Base-by-base conservation (phyloP, 2,329 filamentous ascomycete genomes). In the Fusarium irregulare region DNA sequence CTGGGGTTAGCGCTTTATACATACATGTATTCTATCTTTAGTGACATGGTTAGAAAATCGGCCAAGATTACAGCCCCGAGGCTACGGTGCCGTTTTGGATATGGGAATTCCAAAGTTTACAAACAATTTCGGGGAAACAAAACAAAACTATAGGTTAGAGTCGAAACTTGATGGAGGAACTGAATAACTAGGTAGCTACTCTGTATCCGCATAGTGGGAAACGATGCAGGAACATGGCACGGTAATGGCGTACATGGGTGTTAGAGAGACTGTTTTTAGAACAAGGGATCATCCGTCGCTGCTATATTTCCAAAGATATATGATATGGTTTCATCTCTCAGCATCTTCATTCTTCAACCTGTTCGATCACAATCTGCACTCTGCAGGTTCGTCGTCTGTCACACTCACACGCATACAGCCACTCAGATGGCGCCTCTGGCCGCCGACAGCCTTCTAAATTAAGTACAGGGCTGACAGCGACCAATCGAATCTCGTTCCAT, bases 361-460 rank as follows among this genome's bases (percentile, higher is more conserved):
- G 50, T 34, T 46, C 37, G 58, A 71, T 68, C 47, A 55, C 34
- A 55, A 61, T 57, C 67, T 70, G 67, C 44, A 45, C 20, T 55
- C 67, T 70, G 67, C 50, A 47, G 23, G 60, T 54, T 62, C 45
- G 64, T 51, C 45, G 47, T 30, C 41, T 21, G 44, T 70, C 67
- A 68, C 66, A 45, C 40, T 59, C 53, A 64, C 65, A 63, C n/a
- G 45, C 54, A 63, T 63, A 21, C 67, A 70, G 44, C 67, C 67
- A 68, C 63, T 70, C 58, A 70, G 32, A 54, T 23, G 18, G 32
- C 51, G 30, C 18, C 63, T 55, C 55, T 53, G 59, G 56, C 59
- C 59, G 64, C 68, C 67, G 47, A 32, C 37, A 5, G 37, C 23
- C 42, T 56, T 72, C 64, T 72, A 71, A 66, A 72, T 58, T 71